phyloP scores from a whole-genome alignment of 2,329 filamentous ascomycete species.

The Aspergillus sp. region DNA sequence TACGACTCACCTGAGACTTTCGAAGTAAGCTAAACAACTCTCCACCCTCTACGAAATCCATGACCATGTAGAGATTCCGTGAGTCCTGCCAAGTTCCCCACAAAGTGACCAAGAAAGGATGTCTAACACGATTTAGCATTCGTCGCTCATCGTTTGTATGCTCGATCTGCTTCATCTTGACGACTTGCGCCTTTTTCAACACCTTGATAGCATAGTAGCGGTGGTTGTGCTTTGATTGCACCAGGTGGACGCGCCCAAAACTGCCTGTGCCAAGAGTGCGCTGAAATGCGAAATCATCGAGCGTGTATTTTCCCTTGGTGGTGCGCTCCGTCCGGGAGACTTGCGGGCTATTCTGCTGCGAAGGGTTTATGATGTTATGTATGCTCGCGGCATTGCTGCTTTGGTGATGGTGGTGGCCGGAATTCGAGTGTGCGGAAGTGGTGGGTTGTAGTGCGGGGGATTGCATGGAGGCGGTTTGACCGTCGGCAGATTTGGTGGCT shows the following conservation, averaged over 20 bases:
- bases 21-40: conserved; percentile 93
- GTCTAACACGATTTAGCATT: conserved; percentile 96
- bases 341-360: conserved; percentile 43
- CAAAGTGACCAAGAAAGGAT: conserved; percentile 94
- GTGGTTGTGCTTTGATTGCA: conserved; percentile 97
- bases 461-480: conserved; percentile 37
- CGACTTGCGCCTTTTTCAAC: conserved; percentile 95
- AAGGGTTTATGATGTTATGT: conserved; percentile 75
- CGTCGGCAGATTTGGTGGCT: conserved; percentile 22
- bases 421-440: conserved; percentile 29
- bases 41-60: conserved; percentile 99
- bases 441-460: conserved; percentile 35
- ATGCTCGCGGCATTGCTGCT: conserved; percentile 72
- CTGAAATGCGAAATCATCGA: conserved; percentile 84
- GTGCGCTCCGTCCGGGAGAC: conserved; percentile 49
- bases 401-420: conserved; percentile 35
- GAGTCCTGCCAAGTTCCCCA: conserved; percentile 98
- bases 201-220: conserved; percentile 98
- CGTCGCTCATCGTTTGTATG: conserved; percentile 97
- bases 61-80: conserved; percentile 98
- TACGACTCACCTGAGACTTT: conserved; percentile 75
- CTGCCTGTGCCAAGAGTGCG: conserved; percentile 93
- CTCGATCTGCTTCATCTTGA: conserved; percentile 99
- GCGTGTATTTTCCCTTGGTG: conserved; percentile 96
- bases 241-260: conserved; percentile 93